These are phyloP conservation scores for Malus domestica DNA, from an alignment of 306 rosid genomes.

Conservation along the genomic window DNA sequence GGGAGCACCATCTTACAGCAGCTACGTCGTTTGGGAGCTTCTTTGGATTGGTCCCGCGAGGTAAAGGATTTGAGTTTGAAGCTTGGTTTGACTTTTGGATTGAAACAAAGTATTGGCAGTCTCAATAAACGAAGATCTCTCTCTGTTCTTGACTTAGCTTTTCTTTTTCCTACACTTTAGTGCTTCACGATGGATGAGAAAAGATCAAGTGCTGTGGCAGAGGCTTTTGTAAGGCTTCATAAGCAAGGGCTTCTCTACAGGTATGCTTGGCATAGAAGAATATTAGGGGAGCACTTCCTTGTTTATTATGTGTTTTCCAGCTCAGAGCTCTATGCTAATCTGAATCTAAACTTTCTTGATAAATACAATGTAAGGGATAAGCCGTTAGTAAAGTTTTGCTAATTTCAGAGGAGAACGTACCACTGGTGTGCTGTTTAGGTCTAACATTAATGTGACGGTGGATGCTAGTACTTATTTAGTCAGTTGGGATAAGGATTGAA, in stretches of 20 bases:
- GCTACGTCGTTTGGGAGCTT: constrained; percentile 79
- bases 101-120: not conserved
- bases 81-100: not conserved
- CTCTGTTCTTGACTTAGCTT: not conserved
- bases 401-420: not conserved
- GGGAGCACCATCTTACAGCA: constrained; percentile 82
- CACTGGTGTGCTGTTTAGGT: not conserved
- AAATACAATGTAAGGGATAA: not conserved
- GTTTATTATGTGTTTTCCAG: not conserved
- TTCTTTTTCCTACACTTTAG: constrained; percentile 27
- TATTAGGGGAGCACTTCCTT: not conserved
- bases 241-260: constrained; percentile 73
- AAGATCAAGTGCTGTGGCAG: constrained; percentile 80
- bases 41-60: constrained; percentile 97
- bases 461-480: not conserved
- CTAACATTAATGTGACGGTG: not conserved
- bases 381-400: not conserved
- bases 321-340: not conserved
- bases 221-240: constrained; percentile 83
- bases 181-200: constrained; percentile 94
- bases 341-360: not conserved
- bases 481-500: not conserved
- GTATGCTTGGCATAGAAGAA: constrained; percentile 30
- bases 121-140: not conserved
- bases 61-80: constrained; percentile 25